A percentile compares a stretch with the other conserved stretches of the same genome.
Evolutionary conservation across 2,329 filamentous ascomycete genomes (phyloP).

Genomic region (Sporothrix curviconia): DNA sequence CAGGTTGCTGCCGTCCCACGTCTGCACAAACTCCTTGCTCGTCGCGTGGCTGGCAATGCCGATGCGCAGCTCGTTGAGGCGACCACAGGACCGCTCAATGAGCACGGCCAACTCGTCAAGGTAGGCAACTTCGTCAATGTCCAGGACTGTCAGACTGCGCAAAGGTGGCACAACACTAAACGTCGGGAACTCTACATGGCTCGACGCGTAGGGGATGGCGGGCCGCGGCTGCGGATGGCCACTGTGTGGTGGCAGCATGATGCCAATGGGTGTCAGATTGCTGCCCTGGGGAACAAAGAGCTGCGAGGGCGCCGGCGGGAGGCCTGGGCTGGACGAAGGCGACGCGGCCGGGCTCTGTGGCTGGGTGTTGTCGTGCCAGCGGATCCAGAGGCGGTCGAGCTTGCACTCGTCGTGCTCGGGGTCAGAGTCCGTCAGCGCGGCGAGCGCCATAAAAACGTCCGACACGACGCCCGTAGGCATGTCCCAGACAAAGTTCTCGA

Average conservation of each 20-base stretch:
- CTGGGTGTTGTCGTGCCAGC: conserved; percentile 72
- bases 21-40: conserved; percentile 47
- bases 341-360: conserved; percentile 27
- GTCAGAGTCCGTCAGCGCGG: conserved; percentile 58
- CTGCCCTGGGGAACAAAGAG: conserved; percentile 29
- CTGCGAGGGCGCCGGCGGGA: conserved; percentile 15
- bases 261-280: conserved; percentile 37
- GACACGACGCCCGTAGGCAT: conserved; percentile 80
- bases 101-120: conserved; percentile 75
- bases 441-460: conserved; percentile 74
- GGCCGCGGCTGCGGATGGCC: conserved; percentile 27
- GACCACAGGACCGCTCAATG: conserved; percentile 61
- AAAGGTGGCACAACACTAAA: conserved; percentile 71
- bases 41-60: conserved; percentile 54
- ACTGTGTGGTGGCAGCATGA: conserved; percentile 28
- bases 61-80: conserved; percentile 64
- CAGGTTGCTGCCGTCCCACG: conserved; percentile 57
- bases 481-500: conserved; percentile 81
- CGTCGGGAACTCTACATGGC: conserved; percentile 67
- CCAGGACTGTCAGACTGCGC: conserved; percentile 67
- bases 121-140: conserved; percentile 78
- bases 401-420: conserved; percentile 55
- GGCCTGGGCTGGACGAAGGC: conserved; percentile 25
- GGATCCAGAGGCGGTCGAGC: conserved; percentile 68
- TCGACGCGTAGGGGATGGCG: conserved; percentile 44